A percentile compares a stretch with the other conserved stretches of the same genome.
Evolutionary conservation across 2,329 filamentous ascomycete species (phyloP).

Genomic region (Stagonosporopsis chrysanthemi): DNA sequence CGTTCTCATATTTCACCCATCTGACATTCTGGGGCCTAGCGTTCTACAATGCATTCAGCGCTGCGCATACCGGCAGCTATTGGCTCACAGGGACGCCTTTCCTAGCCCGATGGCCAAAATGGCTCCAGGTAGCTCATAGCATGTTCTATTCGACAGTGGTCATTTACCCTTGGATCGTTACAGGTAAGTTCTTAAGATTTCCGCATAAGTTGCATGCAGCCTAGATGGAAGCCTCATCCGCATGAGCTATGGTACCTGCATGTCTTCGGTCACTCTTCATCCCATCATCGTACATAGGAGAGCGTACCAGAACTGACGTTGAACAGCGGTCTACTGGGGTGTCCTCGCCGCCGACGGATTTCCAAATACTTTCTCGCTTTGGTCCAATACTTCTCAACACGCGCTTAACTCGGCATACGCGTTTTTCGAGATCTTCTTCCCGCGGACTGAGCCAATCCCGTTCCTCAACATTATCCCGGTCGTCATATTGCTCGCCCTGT

Average conservation of each 20-base stretch:
- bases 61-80: conserved; percentile 75
- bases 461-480: conserved; percentile 73
- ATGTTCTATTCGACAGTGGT: conserved; percentile 54
- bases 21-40: conserved; percentile 83
- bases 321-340: conserved; percentile 53
- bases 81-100: conserved; percentile 48
- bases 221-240: not conserved
- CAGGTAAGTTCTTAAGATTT: conserved; percentile 44
- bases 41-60: conserved; percentile 76
- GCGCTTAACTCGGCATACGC: conserved; percentile 76
- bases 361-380: conserved; percentile 45
- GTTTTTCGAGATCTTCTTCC: conserved; percentile 75
- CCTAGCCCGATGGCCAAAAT: conserved; percentile 48
- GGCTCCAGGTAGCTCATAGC: conserved; percentile 50
- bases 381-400: conserved; percentile 76
- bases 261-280: not conserved
- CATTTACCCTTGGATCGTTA: conserved; percentile 55
- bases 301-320: conserved; percentile 22
- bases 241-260: not conserved
- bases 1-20: conserved; percentile 84
- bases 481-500: conserved; percentile 73
- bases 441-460: conserved; percentile 69
- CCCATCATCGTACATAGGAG: not conserved
- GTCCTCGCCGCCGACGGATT: conserved; percentile 48
- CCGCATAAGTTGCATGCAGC: not conserved